Evolutionary conservation across 1,139 yeast species (phyloP).

Genomic region (Blastobotrys aristatus): DNA sequence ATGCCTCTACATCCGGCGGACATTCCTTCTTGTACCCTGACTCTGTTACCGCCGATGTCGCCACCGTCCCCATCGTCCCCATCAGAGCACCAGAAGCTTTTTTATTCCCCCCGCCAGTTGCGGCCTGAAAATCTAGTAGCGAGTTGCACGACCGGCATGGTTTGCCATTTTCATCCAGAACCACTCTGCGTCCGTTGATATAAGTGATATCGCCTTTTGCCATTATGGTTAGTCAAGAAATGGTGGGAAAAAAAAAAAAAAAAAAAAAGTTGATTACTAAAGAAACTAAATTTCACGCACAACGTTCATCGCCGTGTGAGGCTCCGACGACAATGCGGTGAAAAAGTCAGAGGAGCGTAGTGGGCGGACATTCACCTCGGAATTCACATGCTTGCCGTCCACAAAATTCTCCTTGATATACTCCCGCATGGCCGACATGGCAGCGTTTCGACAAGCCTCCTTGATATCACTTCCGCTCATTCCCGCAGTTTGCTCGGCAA

Average conservation of each 20-base stretch:
- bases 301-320: constrained; percentile 21
- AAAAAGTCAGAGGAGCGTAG: constrained; percentile 38
- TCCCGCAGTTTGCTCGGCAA: constrained; percentile 66
- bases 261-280: not conserved
- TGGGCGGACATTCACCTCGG: constrained; percentile 37
- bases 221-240: not conserved
- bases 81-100: constrained; percentile 10
- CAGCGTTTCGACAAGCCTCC: constrained; percentile 91
- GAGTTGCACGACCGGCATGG: constrained; percentile 89
- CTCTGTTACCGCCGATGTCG: constrained; percentile 6
- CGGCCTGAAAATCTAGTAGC: constrained; percentile 68
- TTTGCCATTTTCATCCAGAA: constrained; percentile 83
- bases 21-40: constrained; percentile 41
- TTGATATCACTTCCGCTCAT: constrained; percentile 87
- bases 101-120: constrained; percentile 25
- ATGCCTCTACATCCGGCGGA: constrained; percentile 80
- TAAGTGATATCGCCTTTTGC: constrained; percentile 17
- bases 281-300: constrained; percentile 18
- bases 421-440: constrained; percentile 82
- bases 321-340: constrained; percentile 25
- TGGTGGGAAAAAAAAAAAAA: not conserved
- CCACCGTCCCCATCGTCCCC: constrained; percentile 16
- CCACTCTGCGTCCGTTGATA: constrained; percentile 56
- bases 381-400: constrained; percentile 27
- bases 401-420: constrained; percentile 45